These are phyloP conservation scores for Tetracladium setigerum DNA, from an alignment of 495 filamentous ascomycete species.

Conservation along the genomic window DNA sequence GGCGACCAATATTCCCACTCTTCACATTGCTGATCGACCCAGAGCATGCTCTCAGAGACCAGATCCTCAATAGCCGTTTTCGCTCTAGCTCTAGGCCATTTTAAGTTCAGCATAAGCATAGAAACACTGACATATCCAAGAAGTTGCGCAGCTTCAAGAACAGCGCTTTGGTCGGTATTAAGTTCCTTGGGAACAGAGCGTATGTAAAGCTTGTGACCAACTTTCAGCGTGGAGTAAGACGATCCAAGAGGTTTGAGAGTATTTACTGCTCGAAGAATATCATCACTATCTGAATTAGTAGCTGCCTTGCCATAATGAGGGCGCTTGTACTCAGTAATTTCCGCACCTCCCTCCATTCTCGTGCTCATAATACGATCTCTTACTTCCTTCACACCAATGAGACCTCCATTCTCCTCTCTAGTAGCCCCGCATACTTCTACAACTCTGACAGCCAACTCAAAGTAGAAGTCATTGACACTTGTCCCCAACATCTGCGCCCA, in stretches of 20 bases:
- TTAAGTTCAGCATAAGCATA: conserved; percentile 86
- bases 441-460: conserved; percentile 86
- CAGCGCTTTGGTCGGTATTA: conserved; percentile 87
- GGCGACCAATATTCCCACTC: conserved; percentile 98
- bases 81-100: conserved; percentile 77
- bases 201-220: conserved; percentile 82
- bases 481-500: conserved; percentile 90
- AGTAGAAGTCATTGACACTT: conserved; percentile 96
- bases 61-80: conserved; percentile 87
- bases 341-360: conserved; percentile 63
- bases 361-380: conserved; percentile 63
- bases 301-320: background rate
- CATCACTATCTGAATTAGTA: conserved; percentile 50
- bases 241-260: conserved; percentile 83
- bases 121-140: conserved; percentile 83
- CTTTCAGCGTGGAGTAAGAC: conserved; percentile 71
- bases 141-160: conserved; percentile 79
- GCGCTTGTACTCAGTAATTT: conserved; percentile 53
- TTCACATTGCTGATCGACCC: conserved; percentile 79
- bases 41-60: conserved; percentile 84
- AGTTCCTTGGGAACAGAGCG: conserved; percentile 93
- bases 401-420: conserved; percentile 82
- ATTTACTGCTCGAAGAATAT: conserved; percentile 82
- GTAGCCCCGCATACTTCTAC: conserved; percentile 90
- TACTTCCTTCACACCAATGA: conserved; percentile 81